Evolutionary conservation across 441 rosid genomes (phyloP), one percentile per base, ranked within the genome.

Genomic region (Oxalis stricta): DNA sequence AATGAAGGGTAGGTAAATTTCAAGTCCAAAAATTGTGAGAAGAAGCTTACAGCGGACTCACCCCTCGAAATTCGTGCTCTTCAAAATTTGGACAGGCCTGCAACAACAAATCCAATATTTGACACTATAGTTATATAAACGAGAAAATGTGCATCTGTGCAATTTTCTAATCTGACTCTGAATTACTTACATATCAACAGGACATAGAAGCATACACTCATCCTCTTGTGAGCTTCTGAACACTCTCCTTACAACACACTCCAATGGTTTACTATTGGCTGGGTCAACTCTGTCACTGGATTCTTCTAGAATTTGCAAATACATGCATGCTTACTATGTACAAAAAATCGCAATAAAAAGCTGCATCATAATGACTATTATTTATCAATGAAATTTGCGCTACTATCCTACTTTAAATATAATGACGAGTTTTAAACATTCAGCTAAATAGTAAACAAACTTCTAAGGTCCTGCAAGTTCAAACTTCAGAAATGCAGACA

Each of bases 61-160:
- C 30, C 96, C 96, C 46, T 78, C 89, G 39, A 82, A 55, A 56
- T 89, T 79, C 9, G 63, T 74, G 59, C 94, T 85, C 84, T 85
- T 85, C 59, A 89, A 55, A 53, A 89, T 76, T 69, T 73, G 84
- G 58, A 89, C 76, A n/a, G 98, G 98, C 82, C 98, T 89, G 83
- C 81, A 69, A 19, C 35, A 65, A 60, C 12, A 45, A 64, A 26
- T 2, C 8, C 31, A 26, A 6, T 24, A 46, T 37, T 20, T 38
- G 59, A 28, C 30, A 38, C 10, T 26, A 8, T 26, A 6, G 4
- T 26, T 26, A 2, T 26, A 26, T 11, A 6, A 6, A 26, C 10
- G 10, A 26, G 10, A 8, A 26, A 26, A 11, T 26, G 10, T 26
- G 31, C 10, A 11, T 26, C 10, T 26, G 3, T 26, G n/a, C 32